These are phyloP conservation scores for Casaregolazyma lundiana DNA, from an alignment of 1,139 yeast species.

Conservation along the genomic window DNA sequence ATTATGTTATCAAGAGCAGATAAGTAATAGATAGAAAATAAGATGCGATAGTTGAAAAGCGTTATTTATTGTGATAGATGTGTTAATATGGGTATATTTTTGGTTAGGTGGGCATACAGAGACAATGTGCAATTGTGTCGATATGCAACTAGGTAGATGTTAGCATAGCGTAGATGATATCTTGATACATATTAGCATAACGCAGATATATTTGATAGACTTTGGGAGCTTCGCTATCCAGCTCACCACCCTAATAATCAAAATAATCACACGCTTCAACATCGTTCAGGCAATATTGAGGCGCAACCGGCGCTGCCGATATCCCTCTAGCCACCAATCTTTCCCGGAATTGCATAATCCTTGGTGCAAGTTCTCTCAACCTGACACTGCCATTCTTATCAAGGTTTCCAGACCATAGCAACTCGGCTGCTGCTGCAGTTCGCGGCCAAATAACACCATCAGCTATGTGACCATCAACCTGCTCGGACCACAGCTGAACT, in stretches of 20 bases:
- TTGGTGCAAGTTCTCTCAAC: constrained; percentile 36
- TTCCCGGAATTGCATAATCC: constrained; percentile 45
- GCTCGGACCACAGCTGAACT: constrained; percentile 46
- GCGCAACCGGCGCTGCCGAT: constrained; percentile 40
- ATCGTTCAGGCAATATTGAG: constrained; percentile 39
- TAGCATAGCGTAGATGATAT: too few relatives aligned
- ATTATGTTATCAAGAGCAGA: too few relatives aligned
- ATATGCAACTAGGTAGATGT: too few relatives aligned
- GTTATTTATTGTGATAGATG: too few relatives aligned
- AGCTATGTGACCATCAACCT: constrained; percentile 38
- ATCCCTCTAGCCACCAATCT: constrained; percentile 40
- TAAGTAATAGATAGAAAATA: too few relatives aligned
- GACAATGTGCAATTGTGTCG: too few relatives aligned
- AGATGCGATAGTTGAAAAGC: too few relatives aligned
- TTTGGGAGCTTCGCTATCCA: too few relatives aligned
- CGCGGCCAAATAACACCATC: constrained; percentile 46
- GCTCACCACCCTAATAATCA: constrained; percentile 28
- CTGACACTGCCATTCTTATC: constrained; percentile 34
- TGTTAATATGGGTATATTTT: too few relatives aligned
- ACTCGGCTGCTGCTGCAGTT: constrained; percentile 46
- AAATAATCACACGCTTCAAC: constrained; percentile 36
- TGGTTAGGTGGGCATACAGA: too few relatives aligned
- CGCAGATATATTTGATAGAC: too few relatives aligned
- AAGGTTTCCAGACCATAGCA: constrained; percentile 45
- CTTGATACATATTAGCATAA: too few relatives aligned